Base-by-base conservation (phyloP, 352 stramenopile genomes). In the Phytophthora citricola region DNA sequence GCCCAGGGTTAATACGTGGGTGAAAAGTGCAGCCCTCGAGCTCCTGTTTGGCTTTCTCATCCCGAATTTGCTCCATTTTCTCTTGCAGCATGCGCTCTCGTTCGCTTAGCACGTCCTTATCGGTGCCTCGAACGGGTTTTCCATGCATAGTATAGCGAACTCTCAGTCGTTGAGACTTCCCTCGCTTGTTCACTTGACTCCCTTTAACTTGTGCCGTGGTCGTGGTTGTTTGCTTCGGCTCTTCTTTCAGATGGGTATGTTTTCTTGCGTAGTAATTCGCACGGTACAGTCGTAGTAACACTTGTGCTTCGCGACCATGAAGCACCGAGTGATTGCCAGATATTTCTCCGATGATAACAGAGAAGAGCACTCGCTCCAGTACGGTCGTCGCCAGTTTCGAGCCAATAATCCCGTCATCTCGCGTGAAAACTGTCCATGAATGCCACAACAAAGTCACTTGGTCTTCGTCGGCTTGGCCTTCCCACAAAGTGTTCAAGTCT, bases 11-110 rank as follows among this genome's bases (percentile, higher is more conserved):
- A 43, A 86, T 77, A 0, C 26, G 57, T 17, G 81, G 81, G 20
- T 77, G 75, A 59, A 90, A 90, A 5, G 81, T 90, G 47, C 81
- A 90, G 26, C 84, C 67, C 14, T 75, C 69, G 4, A 88, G 29
- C 34, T 88, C 81, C 14, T 73, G 38, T 9, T 73, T 40, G 17
- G 73, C 44, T 55, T 88, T 79, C 4, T 34, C 57, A n/a, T 67
- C 59, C 0, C 75, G 76, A 53, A 90, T 45, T 48, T 73, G 56
- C 5, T 61, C 48, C 2, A 90, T 24, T n/a, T 56, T 76, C 12
- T 69, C 56, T 32, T 71, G 34, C 3, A 72, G 17, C 1, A 53
- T 32, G 8, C 38, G 64, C 38, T 84, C 60, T 24, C 78, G 76
- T 49, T 79, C 58, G 4, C 62, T 66, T 0, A 90, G 49, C 1